phyloP scores from a whole-genome alignment of 2,329 filamentous ascomycete genomes.

The Rhinocladiella similis region DNA sequence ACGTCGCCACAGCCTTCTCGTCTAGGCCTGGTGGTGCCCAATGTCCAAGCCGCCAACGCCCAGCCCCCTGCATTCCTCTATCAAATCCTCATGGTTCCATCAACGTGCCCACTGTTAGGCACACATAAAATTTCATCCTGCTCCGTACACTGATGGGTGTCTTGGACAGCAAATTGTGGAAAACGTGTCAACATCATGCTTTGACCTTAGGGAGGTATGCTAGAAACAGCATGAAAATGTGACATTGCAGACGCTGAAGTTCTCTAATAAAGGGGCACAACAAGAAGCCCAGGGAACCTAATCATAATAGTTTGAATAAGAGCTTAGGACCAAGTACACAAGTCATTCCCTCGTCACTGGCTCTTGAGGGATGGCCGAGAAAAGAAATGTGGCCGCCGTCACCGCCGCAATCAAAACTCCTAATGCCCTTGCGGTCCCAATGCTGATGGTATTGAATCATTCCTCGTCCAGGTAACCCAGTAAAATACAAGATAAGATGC shows the following conservation, averaged over 20 bases:
- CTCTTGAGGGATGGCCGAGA: neutral
- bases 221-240: no score
- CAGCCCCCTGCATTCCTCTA: neutral
- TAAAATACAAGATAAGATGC: neutral
- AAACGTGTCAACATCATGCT: no score
- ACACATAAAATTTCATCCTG: neutral
- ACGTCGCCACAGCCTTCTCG: conserved; percentile 9
- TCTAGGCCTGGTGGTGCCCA: neutral
- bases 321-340: neutral
- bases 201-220: no score
- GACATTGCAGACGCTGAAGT: no score
- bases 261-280: no score
- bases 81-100: neutral
- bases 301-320: neutral
- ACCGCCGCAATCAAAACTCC: neutral
- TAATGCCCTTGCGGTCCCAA: neutral
- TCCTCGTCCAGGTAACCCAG: neutral
- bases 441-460: neutral
- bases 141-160: neutral
- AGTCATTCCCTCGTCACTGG: neutral
- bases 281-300: no score
- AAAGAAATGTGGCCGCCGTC: neutral
- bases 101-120: conserved; percentile 1
- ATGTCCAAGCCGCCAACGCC: neutral
- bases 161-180: neutral